phyloP scores from a whole-genome alignment of 176 grass and related monocot species.

The Carex littledalei region DNA sequence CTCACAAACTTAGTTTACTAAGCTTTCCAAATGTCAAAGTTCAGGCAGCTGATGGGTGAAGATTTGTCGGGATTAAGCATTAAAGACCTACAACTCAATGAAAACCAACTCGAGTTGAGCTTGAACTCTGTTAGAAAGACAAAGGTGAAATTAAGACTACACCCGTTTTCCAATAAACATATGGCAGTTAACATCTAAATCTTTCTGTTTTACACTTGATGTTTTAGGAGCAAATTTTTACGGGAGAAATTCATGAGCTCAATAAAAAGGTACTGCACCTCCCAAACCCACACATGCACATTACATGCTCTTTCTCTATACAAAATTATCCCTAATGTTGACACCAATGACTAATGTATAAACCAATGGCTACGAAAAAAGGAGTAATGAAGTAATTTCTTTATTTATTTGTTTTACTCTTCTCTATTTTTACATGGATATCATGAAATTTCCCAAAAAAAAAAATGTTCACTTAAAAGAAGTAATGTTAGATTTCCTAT shows the following conservation, averaged over 20 bases:
- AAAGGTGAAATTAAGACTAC: conserved; percentile 39
- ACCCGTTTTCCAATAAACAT: not conserved
- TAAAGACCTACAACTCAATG: conserved; percentile 48
- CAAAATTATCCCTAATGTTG: not conserved
- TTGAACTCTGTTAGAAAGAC: conserved; percentile 40
- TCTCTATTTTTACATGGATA: not conserved
- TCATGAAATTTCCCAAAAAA: not conserved
- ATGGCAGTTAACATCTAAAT: not conserved
- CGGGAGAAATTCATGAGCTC: conserved; percentile 18
- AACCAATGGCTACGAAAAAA: too few species aligned
- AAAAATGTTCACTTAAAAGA: too few species aligned
- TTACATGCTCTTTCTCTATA: not conserved
- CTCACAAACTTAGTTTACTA: not conserved
- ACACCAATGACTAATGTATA: not conserved
- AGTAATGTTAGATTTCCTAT: too few species aligned
- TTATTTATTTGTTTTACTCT: too few species aligned
- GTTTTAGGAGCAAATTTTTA: not conserved
- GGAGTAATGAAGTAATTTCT: too few species aligned
- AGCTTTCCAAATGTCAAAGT: not conserved
- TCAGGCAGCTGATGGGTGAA: conserved; percentile 74
- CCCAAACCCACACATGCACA: not conserved
- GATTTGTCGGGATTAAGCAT: conserved; percentile 54
- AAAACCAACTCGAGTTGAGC: conserved; percentile 54
- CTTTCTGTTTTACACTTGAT: not conserved
- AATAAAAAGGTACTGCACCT: not conserved